Evolutionary conservation across 768 basidiomycete species (phyloP).

Genomic region (Termitomyces sp.): DNA sequence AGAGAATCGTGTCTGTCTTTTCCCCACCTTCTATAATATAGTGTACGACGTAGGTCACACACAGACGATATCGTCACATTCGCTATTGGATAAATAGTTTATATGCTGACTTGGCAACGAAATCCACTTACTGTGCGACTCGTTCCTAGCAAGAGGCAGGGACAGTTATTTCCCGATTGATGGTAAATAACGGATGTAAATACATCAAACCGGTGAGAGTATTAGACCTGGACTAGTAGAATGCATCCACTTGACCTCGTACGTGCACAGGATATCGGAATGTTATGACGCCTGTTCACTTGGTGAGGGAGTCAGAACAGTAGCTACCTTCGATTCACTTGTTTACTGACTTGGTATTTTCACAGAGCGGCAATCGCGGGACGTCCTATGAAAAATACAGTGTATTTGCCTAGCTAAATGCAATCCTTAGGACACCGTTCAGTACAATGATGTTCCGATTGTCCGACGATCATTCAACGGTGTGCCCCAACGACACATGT

Average conservation of each 20-base stretch:
- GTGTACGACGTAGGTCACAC: neutral
- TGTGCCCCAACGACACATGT: neutral
- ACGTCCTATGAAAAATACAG: neutral
- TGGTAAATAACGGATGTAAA: neutral
- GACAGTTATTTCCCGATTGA: neutral
- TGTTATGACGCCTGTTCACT: neutral
- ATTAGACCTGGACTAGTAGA: neutral
- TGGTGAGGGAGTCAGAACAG: neutral
- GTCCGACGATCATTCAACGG: neutral
- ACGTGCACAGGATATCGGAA: neutral
- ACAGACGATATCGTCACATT: neutral
- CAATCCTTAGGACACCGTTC: neutral
- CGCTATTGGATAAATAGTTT: no score
- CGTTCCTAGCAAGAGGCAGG: neutral
- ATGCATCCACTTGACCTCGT: neutral
- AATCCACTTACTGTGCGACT: no score
- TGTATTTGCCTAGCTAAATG: neutral
- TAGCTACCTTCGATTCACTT: neutral
- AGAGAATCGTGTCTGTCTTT: neutral
- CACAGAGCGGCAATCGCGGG: no score
- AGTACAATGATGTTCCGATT: neutral
- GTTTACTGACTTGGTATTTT: neutral
- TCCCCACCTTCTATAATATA: neutral
- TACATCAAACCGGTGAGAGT: neutral
- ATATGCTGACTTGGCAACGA: neutral